Percentiles rank a stretch among this genome's conserved stretches.
phyloP scores from a whole-genome alignment of 768 basidiomycete genomes.

The Phanerochaete sordida region DNA sequence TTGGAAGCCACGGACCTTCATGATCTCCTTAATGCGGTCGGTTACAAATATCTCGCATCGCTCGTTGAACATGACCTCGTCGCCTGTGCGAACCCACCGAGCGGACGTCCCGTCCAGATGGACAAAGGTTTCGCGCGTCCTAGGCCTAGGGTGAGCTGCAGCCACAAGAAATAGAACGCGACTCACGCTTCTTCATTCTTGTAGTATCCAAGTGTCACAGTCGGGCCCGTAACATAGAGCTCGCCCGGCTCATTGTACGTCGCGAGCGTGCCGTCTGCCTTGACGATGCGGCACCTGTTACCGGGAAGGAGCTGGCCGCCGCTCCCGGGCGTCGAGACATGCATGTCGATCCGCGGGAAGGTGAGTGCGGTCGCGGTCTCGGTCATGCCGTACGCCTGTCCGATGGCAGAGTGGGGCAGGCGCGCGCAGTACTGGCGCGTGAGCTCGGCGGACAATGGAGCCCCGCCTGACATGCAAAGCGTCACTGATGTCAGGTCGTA shows the following conservation, averaged over 20 bases:
- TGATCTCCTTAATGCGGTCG: conserved; percentile 74
- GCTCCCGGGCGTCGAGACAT: conserved; percentile 23
- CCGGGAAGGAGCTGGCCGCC: conserved; percentile 45
- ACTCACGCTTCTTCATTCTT: conserved; percentile 20
- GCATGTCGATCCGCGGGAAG: conserved; percentile 23
- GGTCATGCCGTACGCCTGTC: conserved; percentile 53
- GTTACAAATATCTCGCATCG: conserved; percentile 64
- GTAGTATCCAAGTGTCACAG: conserved; percentile 33
- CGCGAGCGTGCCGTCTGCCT: conserved; percentile 42
- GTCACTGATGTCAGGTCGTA: conserved; percentile 37
- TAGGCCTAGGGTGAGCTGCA: too few relatives aligned
- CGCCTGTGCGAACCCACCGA: conserved; percentile 68
- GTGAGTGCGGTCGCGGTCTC: conserved; percentile 37
- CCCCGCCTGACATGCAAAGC: conserved; percentile 46
- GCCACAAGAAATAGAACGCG: too few relatives aligned
- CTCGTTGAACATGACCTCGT: conserved; percentile 63
- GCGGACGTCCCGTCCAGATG: conserved; percentile 4
- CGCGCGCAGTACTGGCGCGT: conserved; percentile 40
- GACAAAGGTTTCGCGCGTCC: conserved; percentile 61
- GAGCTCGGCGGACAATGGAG: conserved; percentile 53
- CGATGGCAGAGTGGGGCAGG: conserved; percentile 50
- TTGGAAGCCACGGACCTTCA: conserved; percentile 57
- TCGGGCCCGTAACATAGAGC: conserved; percentile 42
- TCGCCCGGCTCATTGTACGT: conserved; percentile 45
- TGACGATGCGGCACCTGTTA: conserved; percentile 40